Evolutionary conservation across 805 yeast genomes (phyloP), one percentile per base, ranked within the genome.

Genomic region (Ogataea pini): DNA sequence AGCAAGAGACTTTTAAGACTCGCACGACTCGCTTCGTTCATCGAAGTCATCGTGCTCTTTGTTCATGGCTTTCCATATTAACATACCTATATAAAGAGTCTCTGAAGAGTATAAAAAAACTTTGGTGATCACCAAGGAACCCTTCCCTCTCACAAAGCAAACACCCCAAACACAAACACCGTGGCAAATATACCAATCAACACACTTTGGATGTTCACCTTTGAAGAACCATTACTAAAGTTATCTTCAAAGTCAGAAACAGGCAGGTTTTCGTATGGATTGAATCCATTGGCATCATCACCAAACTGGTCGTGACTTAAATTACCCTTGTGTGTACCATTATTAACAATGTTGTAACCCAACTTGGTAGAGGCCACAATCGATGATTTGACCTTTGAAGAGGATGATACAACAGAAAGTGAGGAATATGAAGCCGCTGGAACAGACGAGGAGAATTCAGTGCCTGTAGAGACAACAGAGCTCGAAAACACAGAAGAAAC

Each of bases 231-330:
- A 32, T 57, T 61, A 25, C 59, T 47, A 20, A 56, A 51, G 38
- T 51, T 54, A 36, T 57, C 49, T 4, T 58, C 63, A 25, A 48
- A 39, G 27, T 52, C 50, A 4, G 60, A 43, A 12, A 49, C 44
- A 6, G 65, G 65, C 37, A 62, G 51, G 42, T 58, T 46, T 17
- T 48, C 51, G 50, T 59, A 60, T 7, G 59, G 58, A 42, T 52
- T 55, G 41, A 56, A 57, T 3, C 52, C 56, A 20, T 33, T 45
- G 5, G 33, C 47, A 25, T 43, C 33, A 2, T 41, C 46, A 24
- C 36, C 53, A 19, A n/a, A 17, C n/a, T 8, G 17, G 3, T 36
- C 45, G 14, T n/a, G 19, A 22, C 45, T 40, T 7, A 44, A 46
- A 37, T 46, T 46, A 34, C 28, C 10, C 18, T 31, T 28, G 24